phyloP scores from a whole-genome alignment of 202 grass and related monocot genomes.

The Tripidium arundinaceum region DNA sequence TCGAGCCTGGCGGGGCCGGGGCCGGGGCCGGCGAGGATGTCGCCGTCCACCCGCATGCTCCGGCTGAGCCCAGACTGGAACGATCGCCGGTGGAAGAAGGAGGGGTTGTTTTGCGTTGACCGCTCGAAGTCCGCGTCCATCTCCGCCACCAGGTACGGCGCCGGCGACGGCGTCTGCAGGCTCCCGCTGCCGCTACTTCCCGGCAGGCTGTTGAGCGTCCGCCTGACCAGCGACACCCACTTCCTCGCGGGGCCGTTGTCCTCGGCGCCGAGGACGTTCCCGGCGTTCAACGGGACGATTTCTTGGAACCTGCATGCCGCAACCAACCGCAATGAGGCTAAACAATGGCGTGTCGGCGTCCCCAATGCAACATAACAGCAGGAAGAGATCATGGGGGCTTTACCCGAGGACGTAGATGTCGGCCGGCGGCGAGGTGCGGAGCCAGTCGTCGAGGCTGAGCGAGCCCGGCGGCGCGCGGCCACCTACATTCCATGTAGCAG shows the following conservation, averaged over 20 bases:
- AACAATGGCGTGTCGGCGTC: background rate
- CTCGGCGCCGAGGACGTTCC: conserved; percentile 85
- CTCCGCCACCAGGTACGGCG: conserved; percentile 59
- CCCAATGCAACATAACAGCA: background rate
- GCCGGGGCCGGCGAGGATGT: conserved; percentile 29
- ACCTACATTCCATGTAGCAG: conserved; percentile 89
- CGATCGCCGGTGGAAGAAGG: conserved; percentile 65
- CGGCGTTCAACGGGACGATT: conserved; percentile 83
- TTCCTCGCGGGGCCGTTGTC: conserved; percentile 86
- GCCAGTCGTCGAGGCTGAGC: conserved; percentile 91
- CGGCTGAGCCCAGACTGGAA: conserved; percentile 74
- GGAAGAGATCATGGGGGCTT: background rate
- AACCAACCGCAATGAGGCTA: background rate
- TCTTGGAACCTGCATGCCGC: conserved; percentile 59
- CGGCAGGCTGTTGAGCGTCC: conserved; percentile 80
- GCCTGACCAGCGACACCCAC: conserved; percentile 73
- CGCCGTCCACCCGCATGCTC: conserved; percentile 65
- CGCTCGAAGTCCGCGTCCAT: conserved; percentile 81
- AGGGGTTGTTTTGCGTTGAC: conserved; percentile 37
- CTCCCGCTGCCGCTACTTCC: conserved; percentile 35
- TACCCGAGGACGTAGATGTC: conserved; percentile 95
- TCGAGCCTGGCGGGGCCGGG: conserved; percentile 66
- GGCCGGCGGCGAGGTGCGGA: conserved; percentile 75
- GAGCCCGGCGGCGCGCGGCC: conserved; percentile 57
- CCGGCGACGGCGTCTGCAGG: conserved; percentile 70